These are phyloP conservation scores for Penicillium antarcticum DNA, from an alignment of 495 filamentous ascomycete species.

Conservation along the genomic window DNA sequence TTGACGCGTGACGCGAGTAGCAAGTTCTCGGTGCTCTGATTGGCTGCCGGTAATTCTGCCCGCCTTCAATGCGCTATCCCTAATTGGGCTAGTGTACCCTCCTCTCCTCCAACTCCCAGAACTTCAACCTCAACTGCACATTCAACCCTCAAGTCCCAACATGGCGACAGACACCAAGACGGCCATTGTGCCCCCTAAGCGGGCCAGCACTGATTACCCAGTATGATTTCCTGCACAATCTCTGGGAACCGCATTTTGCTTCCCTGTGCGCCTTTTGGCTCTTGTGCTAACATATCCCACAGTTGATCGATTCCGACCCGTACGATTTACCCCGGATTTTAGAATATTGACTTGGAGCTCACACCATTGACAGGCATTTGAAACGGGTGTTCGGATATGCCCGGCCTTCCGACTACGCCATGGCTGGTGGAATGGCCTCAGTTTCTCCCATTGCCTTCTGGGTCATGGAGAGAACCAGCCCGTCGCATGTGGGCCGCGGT, in stretches of 20 bases:
- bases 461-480: slow-evolving; percentile 75
- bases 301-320: slow-evolving; percentile 99
- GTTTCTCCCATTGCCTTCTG: slow-evolving; percentile 69
- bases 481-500: slow-evolving; percentile 74
- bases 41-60: slow-evolving; percentile 6
- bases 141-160: slow-evolving; percentile 17
- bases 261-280: slow-evolving; percentile 5
- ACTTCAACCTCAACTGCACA: slow-evolving; percentile 28
- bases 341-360: slow-evolving; percentile 16
- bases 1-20: slow-evolving; percentile 16
- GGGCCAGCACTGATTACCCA: slow-evolving; percentile 71
- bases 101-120: slow-evolving; percentile 27
- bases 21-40: slow-evolving; percentile 9
- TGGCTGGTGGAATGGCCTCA: slow-evolving; percentile 61
- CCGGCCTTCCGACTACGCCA: slow-evolving; percentile 73
- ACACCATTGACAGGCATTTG: slow-evolving; percentile 67
- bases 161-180: slow-evolving; percentile 60
- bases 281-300: slow-evolving; percentile 26
- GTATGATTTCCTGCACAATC: slow-evolving; percentile 46
- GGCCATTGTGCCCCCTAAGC: slow-evolving; percentile 71
- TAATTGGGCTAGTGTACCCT: slow-evolving; percentile 15
- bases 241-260: background rate
- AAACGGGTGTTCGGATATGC: slow-evolving; percentile 85
- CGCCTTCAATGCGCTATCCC: slow-evolving; percentile 21
- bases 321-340: slow-evolving; percentile 48